These are phyloP conservation scores for Diaporthe destruens DNA, from an alignment of 2,329 filamentous ascomycete genomes.

Conservation along the genomic window DNA sequence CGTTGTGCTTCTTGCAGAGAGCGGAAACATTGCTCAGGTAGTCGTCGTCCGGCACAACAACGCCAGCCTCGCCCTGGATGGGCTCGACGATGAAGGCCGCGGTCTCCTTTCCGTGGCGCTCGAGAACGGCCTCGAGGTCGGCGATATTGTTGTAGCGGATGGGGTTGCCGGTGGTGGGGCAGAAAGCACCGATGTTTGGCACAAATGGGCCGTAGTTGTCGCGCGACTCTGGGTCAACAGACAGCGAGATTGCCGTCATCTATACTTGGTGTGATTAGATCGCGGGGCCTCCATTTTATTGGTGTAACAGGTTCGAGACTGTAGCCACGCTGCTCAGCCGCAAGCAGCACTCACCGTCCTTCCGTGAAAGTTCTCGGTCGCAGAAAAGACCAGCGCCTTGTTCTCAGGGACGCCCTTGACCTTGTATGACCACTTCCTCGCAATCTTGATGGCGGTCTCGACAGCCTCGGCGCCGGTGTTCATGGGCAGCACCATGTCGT, in stretches of 20 bases:
- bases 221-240: slow-evolving; percentile 92
- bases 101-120: slow-evolving; percentile 84
- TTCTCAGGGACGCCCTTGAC: slow-evolving; percentile 88
- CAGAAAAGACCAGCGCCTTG: slow-evolving; percentile 87
- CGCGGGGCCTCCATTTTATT: slow-evolving; percentile 30
- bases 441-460: slow-evolving; percentile 96
- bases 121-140: slow-evolving; percentile 83
- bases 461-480: slow-evolving; percentile 97
- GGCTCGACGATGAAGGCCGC: slow-evolving; percentile 96
- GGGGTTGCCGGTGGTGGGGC: slow-evolving; percentile 79
- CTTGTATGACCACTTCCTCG: slow-evolving; percentile 98
- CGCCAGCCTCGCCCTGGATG: slow-evolving; percentile 97
- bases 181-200: slow-evolving; percentile 83
- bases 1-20: slow-evolving; percentile 95
- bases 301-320: slow-evolving; percentile 2
- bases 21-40: slow-evolving; percentile 85
- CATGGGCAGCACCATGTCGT: slow-evolving; percentile 98
- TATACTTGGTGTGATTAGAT: slow-evolving; percentile 50
- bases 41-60: slow-evolving; percentile 91
- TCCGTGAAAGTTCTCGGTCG: slow-evolving; percentile 94
- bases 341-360: slow-evolving; percentile 76
- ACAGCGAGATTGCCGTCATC: slow-evolving; percentile 96
- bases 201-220: slow-evolving; percentile 98
- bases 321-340: slow-evolving; percentile 7
- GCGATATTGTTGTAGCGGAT: slow-evolving; percentile 89